Evolutionary conservation across 1,284 basidiomycete species (phyloP).

Genomic region (Heterobasidion annosum): DNA sequence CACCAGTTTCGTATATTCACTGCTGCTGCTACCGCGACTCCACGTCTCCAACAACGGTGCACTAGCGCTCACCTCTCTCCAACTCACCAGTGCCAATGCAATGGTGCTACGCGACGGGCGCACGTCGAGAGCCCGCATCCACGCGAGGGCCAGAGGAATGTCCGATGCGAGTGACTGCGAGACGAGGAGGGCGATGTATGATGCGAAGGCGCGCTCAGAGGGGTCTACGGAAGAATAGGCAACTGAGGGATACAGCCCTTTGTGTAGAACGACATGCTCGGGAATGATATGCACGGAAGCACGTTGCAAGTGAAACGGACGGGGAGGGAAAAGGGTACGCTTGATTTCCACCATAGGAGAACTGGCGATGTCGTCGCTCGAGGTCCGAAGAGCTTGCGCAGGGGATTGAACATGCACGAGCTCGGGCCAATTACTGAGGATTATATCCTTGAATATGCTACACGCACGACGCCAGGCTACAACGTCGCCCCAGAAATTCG

Average conservation of each 20-base stretch:
- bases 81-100: slow-evolving; percentile 56
- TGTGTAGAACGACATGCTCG: background rate
- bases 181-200: slow-evolving; percentile 60
- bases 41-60: slow-evolving; percentile 44
- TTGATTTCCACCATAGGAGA: slow-evolving; percentile 20
- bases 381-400: slow-evolving; percentile 20
- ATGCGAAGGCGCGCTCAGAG: slow-evolving; percentile 39
- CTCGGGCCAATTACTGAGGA: slow-evolving; percentile 41
- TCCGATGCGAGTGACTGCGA: slow-evolving; percentile 39
- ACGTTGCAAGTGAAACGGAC: background rate
- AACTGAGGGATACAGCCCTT: slow-evolving; percentile 3
- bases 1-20: slow-evolving; percentile 40
- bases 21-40: slow-evolving; percentile 18
- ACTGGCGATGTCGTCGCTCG: slow-evolving; percentile 15
- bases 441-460: slow-evolving; percentile 36
- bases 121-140: slow-evolving; percentile 64
- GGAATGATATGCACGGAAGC: background rate
- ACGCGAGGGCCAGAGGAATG: slow-evolving; percentile 65
- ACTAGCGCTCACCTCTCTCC: slow-evolving; percentile 60
- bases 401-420: slow-evolving; percentile 17
- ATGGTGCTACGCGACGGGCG: slow-evolving; percentile 47
- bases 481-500: slow-evolving; percentile 37
- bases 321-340: slow-evolving; percentile 1
- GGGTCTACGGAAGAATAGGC: slow-evolving; percentile 36
- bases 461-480: slow-evolving; percentile 36